Evolutionary conservation across 306 rosid species (phyloP).

Genomic region (Trifolium fragiferum): DNA sequence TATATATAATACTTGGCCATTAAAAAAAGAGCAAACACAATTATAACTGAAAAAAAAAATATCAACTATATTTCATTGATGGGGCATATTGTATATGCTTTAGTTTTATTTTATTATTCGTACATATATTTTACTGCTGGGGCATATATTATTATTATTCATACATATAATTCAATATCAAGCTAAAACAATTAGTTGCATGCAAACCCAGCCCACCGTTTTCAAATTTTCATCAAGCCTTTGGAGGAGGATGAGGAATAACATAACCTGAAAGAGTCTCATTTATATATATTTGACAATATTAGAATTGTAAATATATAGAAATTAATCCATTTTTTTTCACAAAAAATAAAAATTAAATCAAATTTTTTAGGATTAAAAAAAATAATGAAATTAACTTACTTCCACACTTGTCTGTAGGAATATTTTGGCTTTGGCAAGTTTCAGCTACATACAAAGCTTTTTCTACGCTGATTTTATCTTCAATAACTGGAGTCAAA

Average conservation of each 20-base stretch:
- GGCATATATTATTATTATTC: too few species aligned
- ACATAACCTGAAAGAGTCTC: constrained; percentile 10
- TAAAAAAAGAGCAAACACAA: too few species aligned
- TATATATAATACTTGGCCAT: too few species aligned
- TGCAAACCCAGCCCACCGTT: neutral
- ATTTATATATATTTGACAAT: too few species aligned
- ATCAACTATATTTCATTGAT: too few species aligned
- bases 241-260: neutral
- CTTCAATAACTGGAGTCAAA: neutral
- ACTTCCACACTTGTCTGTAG: constrained; percentile 1
- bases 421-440: neutral
- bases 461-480: neutral
- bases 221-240: constrained; percentile 6
- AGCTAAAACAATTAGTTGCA: neutral
- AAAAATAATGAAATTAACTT: neutral
- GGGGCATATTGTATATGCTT: too few species aligned
- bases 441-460: neutral
- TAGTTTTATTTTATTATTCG: neutral
- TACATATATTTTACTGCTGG: too few species aligned
- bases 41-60: too few species aligned
- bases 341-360: neutral
- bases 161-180: too few species aligned
- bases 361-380: neutral
- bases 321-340: neutral
- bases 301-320: neutral